Base-by-base conservation (phyloP, 2,329 filamentous ascomycete genomes). In the Fusarium oligoseptatum region DNA sequence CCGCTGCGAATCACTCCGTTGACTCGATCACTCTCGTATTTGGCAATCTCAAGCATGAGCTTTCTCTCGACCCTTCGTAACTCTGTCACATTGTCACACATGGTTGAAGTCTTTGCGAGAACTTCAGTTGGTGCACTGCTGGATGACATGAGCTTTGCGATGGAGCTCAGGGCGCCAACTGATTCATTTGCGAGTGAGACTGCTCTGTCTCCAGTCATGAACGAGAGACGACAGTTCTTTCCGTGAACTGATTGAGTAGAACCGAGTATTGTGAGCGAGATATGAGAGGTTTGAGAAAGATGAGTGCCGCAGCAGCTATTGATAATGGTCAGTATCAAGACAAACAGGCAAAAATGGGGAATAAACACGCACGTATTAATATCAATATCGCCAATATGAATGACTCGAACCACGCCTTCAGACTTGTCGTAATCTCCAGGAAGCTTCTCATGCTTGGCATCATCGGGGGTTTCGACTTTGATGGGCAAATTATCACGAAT, bases 301-400 rank as follows among this genome's bases (percentile, higher is more conserved):
- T 82, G 80, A 4, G 80, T 82, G 4, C 80, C 80, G 4, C 80
- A 82, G 55, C 80, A 81, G 11, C 80, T 81, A 4, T 1, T 0
- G 7, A 1, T 12, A 3, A 22, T 11, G 0, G 2, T 3, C 12
- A 4, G 0, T 9, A 8, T 24, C 24, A 24, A 24, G 24, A 27
- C 4, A 27, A 6, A 27, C 5, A 6, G 24, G 24, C 5, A 27
- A 27, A 27, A 27, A 6, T 27, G 24, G 27, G 7, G 7, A 27
- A 5, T 4, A 4, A 6, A 24, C 3, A 74, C 79, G 6, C 24
- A 79, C 80, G 80, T 78, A 24, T 81, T 81, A 3, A 74, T 64
- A n/a, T 81, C 80, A 17, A 81, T 55, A 2, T 80, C 74, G 1
- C 79, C 80, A 3, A 81, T 81, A 3, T 71, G 71, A 0, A 81